Conservation (phyloP, 805 yeast genomes). For the Kodamaea nitidulidarum region DNA sequence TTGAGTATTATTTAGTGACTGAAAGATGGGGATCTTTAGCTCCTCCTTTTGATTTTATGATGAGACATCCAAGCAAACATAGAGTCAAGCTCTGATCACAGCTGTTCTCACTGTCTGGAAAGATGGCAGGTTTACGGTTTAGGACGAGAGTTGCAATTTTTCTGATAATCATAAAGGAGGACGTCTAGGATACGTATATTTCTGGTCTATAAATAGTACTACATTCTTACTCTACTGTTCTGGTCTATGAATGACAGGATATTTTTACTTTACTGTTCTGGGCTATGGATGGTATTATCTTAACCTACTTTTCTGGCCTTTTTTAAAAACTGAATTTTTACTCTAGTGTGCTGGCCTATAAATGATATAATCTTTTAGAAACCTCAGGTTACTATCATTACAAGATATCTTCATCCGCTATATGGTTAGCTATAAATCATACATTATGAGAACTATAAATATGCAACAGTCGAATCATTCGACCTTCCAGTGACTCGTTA, state of each 20-base stretch:
- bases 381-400: too few species aligned
- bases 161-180: constrained; percentile 4
- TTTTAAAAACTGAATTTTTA: too few species aligned
- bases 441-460: constrained; percentile 1
- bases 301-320: too few species aligned
- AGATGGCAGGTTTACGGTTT: constrained; percentile 38
- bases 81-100: constrained; percentile 82
- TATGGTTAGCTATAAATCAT: too few species aligned
- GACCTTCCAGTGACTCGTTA: constrained; percentile 43
- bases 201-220: background rate
- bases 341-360: too few species aligned
- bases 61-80: constrained; percentile 75
- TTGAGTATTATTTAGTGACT: constrained; percentile 18
- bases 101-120: constrained; percentile 48
- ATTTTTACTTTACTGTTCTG: too few species aligned
- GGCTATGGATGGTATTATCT: too few species aligned
- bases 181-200: background rate
- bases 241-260: too few species aligned
- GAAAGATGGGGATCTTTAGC: background rate
- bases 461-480: constrained; percentile 19
- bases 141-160: constrained; percentile 68
- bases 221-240: too few species aligned
- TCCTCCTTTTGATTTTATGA: constrained; percentile 38
- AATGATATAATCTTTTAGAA: too few species aligned
- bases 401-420: too few species aligned